Percentiles rank a stretch among this genome's conserved stretches.
Evolutionary conservation across 2,329 filamentous ascomycete species (phyloP).

Genomic region (Ophiostoma australiae): DNA sequence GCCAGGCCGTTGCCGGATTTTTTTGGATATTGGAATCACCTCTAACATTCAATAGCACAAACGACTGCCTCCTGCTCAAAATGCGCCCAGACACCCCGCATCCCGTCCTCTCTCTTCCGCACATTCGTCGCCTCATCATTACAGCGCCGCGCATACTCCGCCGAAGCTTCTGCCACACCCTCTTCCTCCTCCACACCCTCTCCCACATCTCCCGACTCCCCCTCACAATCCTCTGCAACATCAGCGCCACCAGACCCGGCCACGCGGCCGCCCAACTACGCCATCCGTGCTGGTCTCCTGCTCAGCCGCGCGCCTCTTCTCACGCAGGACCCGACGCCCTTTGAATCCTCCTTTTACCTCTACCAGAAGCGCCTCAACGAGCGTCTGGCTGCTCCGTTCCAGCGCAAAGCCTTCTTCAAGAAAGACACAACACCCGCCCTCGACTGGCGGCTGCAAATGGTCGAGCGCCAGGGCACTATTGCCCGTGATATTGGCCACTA

Average conservation of each 20-base stretch:
- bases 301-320: constrained; percentile 84
- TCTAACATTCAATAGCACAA: constrained; percentile 19
- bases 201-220: constrained; percentile 4
- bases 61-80: constrained; percentile 31
- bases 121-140: constrained; percentile 12
- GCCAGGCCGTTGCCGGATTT: background rate
- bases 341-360: constrained; percentile 91
- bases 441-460: constrained; percentile 85
- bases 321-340: constrained; percentile 75
- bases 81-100: constrained; percentile 32
- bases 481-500: constrained; percentile 83
- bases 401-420: constrained; percentile 92
- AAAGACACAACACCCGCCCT: constrained; percentile 75
- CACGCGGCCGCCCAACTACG: constrained; percentile 37
- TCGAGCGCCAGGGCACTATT: constrained; percentile 65
- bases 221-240: constrained; percentile 20
- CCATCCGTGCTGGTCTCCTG: constrained; percentile 63
- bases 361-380: constrained; percentile 98
- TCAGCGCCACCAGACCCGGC: constrained; percentile 33
- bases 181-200: constrained; percentile 8
- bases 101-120: constrained; percentile 14
- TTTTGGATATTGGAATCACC: background rate
- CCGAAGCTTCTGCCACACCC: constrained; percentile 17
- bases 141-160: constrained; percentile 19
- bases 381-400: constrained; percentile 80